Conservation (phyloP, 2,329 filamentous ascomycete species). For the Ophiostoma ips region DNA sequence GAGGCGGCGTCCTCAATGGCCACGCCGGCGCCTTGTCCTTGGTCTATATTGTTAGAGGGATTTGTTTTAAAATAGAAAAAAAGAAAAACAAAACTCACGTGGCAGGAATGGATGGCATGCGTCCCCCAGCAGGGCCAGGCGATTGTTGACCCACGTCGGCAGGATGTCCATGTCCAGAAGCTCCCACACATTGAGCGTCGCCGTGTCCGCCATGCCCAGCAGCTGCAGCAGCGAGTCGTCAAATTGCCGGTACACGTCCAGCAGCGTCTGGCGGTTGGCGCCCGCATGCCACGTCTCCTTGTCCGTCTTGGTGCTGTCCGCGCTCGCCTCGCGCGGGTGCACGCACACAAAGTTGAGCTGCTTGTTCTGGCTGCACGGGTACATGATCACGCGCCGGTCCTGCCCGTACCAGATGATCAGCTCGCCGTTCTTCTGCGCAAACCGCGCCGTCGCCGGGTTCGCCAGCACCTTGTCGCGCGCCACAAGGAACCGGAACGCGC, state of each 20-base stretch:
- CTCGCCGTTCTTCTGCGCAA: slow-evolving; percentile 19
- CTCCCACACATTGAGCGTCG: slow-evolving; percentile 40
- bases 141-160: slow-evolving; percentile 37
- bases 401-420: slow-evolving; percentile 27
- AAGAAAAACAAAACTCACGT: slow-evolving; percentile 13
- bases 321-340: slow-evolving; percentile 31
- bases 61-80: too few relatives aligned
- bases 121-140: slow-evolving; percentile 47
- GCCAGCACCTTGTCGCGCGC: slow-evolving; percentile 20
- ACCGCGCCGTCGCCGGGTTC: slow-evolving; percentile 22
- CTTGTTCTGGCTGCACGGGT: slow-evolving; percentile 31
- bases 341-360: slow-evolving; percentile 37
- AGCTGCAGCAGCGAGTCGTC: slow-evolving; percentile 26
- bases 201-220: slow-evolving; percentile 28
- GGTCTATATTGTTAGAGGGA: slow-evolving; percentile 17
- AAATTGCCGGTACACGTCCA: slow-evolving; percentile 29
- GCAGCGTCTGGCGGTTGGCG: slow-evolving; percentile 23
- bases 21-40: slow-evolving; percentile 46
- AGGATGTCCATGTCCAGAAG: slow-evolving; percentile 48
- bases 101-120: slow-evolving; percentile 56
- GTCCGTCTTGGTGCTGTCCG: slow-evolving; percentile 19
- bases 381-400: slow-evolving; percentile 32
- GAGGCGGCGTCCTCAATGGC: slow-evolving; percentile 56
- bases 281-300: slow-evolving; percentile 23
- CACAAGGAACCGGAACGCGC: slow-evolving; percentile 43